Conservation (phyloP, 2,329 filamentous ascomycete species). For the Tolypocladium pustulatum region DNA sequence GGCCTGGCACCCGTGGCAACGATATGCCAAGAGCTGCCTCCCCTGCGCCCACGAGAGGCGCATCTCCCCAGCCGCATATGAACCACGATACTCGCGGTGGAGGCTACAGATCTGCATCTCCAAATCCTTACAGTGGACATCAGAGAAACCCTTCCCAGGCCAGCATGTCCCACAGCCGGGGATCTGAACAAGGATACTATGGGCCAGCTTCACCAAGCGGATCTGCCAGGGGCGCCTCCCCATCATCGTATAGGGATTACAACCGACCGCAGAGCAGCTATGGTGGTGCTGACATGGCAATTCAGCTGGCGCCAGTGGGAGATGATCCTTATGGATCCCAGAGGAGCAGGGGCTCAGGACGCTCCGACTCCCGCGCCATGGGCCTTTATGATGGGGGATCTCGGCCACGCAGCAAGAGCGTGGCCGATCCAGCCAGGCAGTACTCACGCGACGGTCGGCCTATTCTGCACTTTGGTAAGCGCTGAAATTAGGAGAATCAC, state of each 20-base stretch:
- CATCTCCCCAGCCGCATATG: conserved; percentile 51
- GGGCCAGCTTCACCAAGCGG: conserved; percentile 41
- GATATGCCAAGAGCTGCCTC: conserved; percentile 53
- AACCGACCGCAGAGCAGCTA: conserved; percentile 41
- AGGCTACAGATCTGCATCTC: conserved; percentile 42
- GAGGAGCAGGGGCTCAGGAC: conserved; percentile 35
- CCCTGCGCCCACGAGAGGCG: conserved; percentile 54
- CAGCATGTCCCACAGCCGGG: conserved; percentile 30
- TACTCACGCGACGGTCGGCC: conserved; percentile 78
- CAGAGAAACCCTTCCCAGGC: conserved; percentile 26
- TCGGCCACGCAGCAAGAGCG: conserved; percentile 65
- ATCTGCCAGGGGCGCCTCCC: conserved; percentile 34
- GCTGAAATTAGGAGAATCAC: neutral
- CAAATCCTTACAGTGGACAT: conserved; percentile 49
- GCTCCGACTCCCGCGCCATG: conserved; percentile 41
- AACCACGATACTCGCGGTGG: conserved; percentile 33
- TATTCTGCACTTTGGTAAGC: conserved; percentile 90
- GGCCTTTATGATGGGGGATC: conserved; percentile 44
- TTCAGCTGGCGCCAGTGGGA: conserved; percentile 51
- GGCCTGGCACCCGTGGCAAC: conserved; percentile 47
- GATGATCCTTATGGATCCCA: conserved; percentile 50
- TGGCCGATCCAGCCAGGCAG: conserved; percentile 71
- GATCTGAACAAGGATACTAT: conserved; percentile 40
- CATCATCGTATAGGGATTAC: conserved; percentile 35
- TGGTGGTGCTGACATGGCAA: conserved; percentile 46